Base-by-base conservation (phyloP, 1,284 basidiomycete genomes). In the Malassezia psittaci region DNA sequence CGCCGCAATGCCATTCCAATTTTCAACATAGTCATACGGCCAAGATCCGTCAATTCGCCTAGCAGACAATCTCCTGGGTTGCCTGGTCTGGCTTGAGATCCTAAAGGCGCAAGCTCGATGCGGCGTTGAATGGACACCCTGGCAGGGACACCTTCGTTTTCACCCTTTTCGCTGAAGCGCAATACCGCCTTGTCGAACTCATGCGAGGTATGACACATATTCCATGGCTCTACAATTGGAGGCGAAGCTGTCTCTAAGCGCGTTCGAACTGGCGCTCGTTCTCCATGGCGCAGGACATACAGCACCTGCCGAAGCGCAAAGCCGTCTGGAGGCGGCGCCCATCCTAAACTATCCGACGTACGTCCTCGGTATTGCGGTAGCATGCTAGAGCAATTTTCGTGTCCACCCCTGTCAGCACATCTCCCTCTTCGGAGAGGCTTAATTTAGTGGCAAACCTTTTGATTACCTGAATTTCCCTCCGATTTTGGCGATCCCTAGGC, bases 41-140 rank as follows among this genome's bases (percentile, higher is more conserved):
- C 87, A 5, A 85, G 62, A 66, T 89, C 87, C 9, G 87, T 88
- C 60, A 89, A 75, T 69, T 88, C 86, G 32, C 87, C 87, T 13
- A 87, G 76, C 54, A 88, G 75, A 70, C 70, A 73, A 45, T 70
- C 66, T 36, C 70, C 69, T n/a, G 59, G 49, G 24, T 59, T 54
- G 24, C 63, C 62, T 10, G 46, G 36, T 15, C 51, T 44, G 3
- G 61, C 58, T 4, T n/a, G 53, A 33, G 57, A 43, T n/a, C 52
- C 52, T 13, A 47, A 45, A 4, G 44, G 47, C 21, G 63, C 59
- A 37, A 60, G 56, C 52, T 65, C 68, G 52, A 68, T 59, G 42
- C 61, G 56, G 38, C 62, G 55, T 32, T 62, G 57, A 51, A 65
- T 62, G 48, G 52, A 51, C 52, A 57, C 54, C 56, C 59, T 52